Evolutionary conservation across 371 early-diverging fungal genomes (phyloP), one percentile per base, ranked within the genome.

Genomic region (Gilbertella persicaria): DNA sequence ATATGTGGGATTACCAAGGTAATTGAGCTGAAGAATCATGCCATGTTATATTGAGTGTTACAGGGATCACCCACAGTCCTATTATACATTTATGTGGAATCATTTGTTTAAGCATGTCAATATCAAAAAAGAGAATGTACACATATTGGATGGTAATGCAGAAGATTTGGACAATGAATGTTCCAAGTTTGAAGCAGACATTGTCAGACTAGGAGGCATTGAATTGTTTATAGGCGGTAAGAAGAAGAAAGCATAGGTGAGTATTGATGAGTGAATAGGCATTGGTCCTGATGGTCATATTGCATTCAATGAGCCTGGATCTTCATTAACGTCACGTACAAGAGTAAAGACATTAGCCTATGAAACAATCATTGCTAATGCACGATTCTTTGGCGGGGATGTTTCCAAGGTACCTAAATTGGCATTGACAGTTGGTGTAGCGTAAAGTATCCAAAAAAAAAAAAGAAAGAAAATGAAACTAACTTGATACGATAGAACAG

Each of bases 221-320:
- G 85, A 82, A 57, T 59, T 81, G 35, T 82, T 78, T 57, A 57
- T 82, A 38, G 83, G 82, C 23, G 67, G 67, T 67, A 67, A 26
- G n/a, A 25, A 16, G 37, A 38, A n/a, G 5, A 30, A 25, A 38
- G n/a, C 28, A 17, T 25, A 28, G 45, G n/a, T 19, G n/a, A 16
- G 12, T 36, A 12, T 12, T 12, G 24, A 45, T 78, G 81, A 48
- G 82, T 74, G 20, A 75, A 83, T 51, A 60, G 60, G 60, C n/a
- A 60, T 60, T 53, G 60, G 60, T 7, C 60, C 60, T n/a, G 60
- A 93, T 65, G 94, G 94, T 29, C 94, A 93, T 60, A 91, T 93
- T 65, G 94, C 94, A 10, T 93, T 93, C 59, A 93, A 93, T 58
- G 94, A 93, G 61, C 94, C 94, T 9, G 94, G 94, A n/a, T 91